Evolutionary conservation across 2,329 filamentous ascomycete genomes (phyloP), one percentile per base, ranked within the genome.

Genomic region (Fusarium nygamai): DNA sequence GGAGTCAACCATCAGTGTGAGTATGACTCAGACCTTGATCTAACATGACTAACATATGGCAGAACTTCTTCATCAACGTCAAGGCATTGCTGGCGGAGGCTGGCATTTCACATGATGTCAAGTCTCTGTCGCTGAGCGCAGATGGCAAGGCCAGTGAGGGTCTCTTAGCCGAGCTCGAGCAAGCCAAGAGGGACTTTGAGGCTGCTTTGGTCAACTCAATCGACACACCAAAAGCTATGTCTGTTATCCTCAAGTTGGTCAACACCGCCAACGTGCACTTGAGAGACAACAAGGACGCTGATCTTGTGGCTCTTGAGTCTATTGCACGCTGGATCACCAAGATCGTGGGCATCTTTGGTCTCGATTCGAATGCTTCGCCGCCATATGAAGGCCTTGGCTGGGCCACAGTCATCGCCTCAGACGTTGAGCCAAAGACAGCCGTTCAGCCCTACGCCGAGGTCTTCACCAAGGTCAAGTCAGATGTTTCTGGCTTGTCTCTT

Each of bases 321-420:
- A 85, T 94, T 62, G 94, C 93, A 12, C 88, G 89, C 60, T 98
- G 93, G 92, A 87, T 98, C 50, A 98, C 95, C 3, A 91, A 91
- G 65, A 92, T 98, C 67, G 91, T 96, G 22, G 92, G 93, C 68
- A 94, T 96, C 70, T 93, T 98, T 70, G 96, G 96, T 46, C 88
- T 98, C 0, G 92, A 95, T 79, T 86, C 89, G 7, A 87, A 88
- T 72, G 88, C 88, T n/a, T 81, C 77, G 12, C 78, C 86, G 1
- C 88, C 88, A 2, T 90, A 90, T 67, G 82, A 88, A 22, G 88
- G 88, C 17, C 84, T 91, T 8, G 89, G 89, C 62, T 91, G 89
- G 89, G 84, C 85, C 6, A 86, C 85, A 19, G 74, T 77, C 8
- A 83, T 85, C 47, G 81, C 82, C 22, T 80, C 81, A 27, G 76